Conservation (phyloP, 2,329 filamentous ascomycete species). For the Leptographium galeiforme region DNA sequence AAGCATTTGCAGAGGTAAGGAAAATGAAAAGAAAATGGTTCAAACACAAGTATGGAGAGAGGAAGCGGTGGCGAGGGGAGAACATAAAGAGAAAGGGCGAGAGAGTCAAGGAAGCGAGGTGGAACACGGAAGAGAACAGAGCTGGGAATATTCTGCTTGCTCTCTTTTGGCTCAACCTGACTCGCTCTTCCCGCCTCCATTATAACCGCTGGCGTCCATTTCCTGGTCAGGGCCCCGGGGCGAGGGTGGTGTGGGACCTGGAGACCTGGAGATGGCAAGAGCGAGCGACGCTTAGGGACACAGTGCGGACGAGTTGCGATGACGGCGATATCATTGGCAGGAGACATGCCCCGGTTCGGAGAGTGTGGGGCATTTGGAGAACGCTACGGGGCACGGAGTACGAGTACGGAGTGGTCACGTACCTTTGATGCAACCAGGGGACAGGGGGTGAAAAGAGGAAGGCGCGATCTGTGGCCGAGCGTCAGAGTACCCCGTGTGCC, state of each 20-base stretch:
- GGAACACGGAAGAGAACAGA: neutral
- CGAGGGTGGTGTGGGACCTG: constrained; percentile 7
- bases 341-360: constrained; percentile 1
- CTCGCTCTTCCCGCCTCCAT: constrained; percentile 4
- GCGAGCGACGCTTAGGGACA: neutral
- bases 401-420: neutral
- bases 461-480: neutral
- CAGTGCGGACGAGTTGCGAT: constrained; percentile 3
- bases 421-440: constrained; percentile 5
- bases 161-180: neutral
- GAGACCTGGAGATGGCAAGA: constrained; percentile 7
- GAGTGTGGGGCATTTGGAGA: neutral
- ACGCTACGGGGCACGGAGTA: constrained; percentile 3
- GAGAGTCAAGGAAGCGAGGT: neutral
- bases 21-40: neutral
- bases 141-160: neutral
- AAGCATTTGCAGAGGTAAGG: neutral
- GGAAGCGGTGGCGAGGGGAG: too few species aligned
- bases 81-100: neutral
- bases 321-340: constrained; percentile 4
- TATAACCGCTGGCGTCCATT: constrained; percentile 5
- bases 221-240: constrained; percentile 6
- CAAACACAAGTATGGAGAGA: too few species aligned
- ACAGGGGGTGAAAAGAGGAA: neutral
- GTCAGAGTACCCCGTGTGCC: neutral